Evolutionary conservation across 78 protist species (phyloP).

Genomic region (Pigoraptor vietnamica): DNA sequence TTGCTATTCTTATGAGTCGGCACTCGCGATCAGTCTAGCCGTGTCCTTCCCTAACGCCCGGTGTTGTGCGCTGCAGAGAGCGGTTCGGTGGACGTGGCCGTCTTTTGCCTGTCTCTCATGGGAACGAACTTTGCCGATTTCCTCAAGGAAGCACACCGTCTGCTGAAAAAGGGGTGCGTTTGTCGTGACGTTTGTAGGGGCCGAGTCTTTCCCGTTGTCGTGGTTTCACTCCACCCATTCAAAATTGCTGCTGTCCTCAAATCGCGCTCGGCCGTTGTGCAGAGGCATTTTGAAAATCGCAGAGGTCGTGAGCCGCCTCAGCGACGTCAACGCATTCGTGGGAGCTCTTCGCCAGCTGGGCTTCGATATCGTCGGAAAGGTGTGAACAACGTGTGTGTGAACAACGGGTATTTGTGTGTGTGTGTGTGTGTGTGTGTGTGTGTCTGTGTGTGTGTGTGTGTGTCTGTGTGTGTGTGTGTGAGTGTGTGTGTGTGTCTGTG

Average conservation of each 20-base stretch:
- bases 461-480: no score
- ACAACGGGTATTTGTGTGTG: neutral
- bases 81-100: conserved; percentile 49
- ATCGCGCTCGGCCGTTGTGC: neutral
- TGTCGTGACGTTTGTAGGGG: neutral
- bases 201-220: neutral
- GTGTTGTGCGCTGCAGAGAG: neutral
- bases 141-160: conserved; percentile 65
- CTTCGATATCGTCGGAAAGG: neutral
- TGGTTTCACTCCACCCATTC: neutral
- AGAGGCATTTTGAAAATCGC: neutral
- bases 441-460: no score
- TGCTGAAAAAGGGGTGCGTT: conserved; percentile 13
- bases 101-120: conserved; percentile 79
- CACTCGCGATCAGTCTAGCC: no score
- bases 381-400: neutral
- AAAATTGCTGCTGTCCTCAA: neutral
- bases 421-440: no score
- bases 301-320: neutral
- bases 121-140: conserved; percentile 73
- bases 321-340: neutral
- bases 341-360: neutral
- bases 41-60: neutral
- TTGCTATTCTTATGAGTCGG: no score
- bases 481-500: no score